phyloP scores from a whole-genome alignment of 495 filamentous ascomycete genomes.

The Cercophora samala region DNA sequence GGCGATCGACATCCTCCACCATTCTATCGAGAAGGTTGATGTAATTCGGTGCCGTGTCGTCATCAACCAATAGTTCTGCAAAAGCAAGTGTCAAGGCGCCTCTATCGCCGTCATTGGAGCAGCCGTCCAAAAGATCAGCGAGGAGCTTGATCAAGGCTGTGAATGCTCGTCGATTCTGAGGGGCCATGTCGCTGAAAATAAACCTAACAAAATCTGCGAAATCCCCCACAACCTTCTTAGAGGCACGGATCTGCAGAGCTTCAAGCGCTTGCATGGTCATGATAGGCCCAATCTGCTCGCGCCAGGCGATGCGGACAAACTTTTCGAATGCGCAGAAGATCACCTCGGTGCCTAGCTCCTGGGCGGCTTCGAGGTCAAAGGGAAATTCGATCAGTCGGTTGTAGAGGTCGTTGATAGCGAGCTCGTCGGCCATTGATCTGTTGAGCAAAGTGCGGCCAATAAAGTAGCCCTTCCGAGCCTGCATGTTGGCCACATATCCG shows the following conservation, averaged over 20 bases:
- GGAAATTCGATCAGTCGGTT: slow-evolving; percentile 82
- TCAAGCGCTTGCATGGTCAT: slow-evolving; percentile 62
- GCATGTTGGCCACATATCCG: slow-evolving; percentile 76
- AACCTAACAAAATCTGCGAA: slow-evolving; percentile 84
- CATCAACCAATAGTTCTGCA: slow-evolving; percentile 77
- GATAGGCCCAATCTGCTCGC: slow-evolving; percentile 79
- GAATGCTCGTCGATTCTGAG: slow-evolving; percentile 89
- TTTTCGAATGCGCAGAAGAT: slow-evolving; percentile 93
- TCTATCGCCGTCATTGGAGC: slow-evolving; percentile 87
- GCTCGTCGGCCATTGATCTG: slow-evolving; percentile 68
- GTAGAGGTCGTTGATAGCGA: slow-evolving; percentile 85
- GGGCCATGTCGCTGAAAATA: slow-evolving; percentile 73
- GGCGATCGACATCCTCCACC: slow-evolving; percentile 84
- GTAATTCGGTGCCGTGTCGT: slow-evolving; percentile 74
- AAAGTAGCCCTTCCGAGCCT: slow-evolving; percentile 80
- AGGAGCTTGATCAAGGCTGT: slow-evolving; percentile 80
- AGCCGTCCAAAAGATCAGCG: slow-evolving; percentile 87
- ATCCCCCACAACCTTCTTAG: slow-evolving; percentile 67
- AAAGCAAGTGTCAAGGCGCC: slow-evolving; percentile 88
- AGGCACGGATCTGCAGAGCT: slow-evolving; percentile 68
- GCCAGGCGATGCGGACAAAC: slow-evolving; percentile 86
- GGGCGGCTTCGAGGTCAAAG: slow-evolving; percentile 65
- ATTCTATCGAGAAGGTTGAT: slow-evolving; percentile 88
- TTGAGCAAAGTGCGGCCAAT: slow-evolving; percentile 69
- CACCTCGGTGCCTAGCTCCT: slow-evolving; percentile 79